Base-by-base conservation (phyloP, 2,329 filamentous ascomycete genomes). In the Trichoderma arundinaceum region DNA sequence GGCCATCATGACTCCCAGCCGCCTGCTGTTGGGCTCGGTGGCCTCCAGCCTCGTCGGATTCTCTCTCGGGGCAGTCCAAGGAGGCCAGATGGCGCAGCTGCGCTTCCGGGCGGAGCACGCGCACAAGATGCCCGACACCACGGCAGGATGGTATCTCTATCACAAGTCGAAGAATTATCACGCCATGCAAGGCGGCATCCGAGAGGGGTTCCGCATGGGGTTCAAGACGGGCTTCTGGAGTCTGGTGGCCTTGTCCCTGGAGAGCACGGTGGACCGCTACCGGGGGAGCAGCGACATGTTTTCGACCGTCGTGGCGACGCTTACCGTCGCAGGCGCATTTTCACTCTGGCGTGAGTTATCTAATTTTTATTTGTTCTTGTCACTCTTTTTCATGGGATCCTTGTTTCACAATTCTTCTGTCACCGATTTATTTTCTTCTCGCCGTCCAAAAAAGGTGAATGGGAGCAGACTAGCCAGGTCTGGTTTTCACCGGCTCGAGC, bases 91-190 rank as follows among this genome's bases (percentile, higher is more conserved):
- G 75, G 87, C 92, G 0, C 89, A 91, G 59, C 83, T 96, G 66
- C 90, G 91, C 44, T 99, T 97, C 81, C 90, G 94, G 64, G 95
- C 95, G 67, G 95, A 99, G 79, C 96, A 99, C 75, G 93, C 95
- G 1, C 95, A 99, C 82, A 91, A 94, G 70, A 88, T 97, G 68
- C 95, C 95, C 19, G 88, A 87, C 3, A 89, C 89, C 1, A 89
- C 92, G 32, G 87, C 89, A 2, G 94, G 93, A 17, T 99, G 95
- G 95, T 99, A 94, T 76, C 86, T 98, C n/a, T 99, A 99, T 78
- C 94, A 98, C 82, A 97, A 97, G 80, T 92, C 88, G 75, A 98
- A 98, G 79, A 98, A 97, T 78, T 98, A 99, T 80, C 88, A 92
- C 72, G 86, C 90, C 59, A 89, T 92, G 72, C 84, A 90, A 22